phyloP scores from a whole-genome alignment of 164 flowering plant species.

The Magnolia officinalis region DNA sequence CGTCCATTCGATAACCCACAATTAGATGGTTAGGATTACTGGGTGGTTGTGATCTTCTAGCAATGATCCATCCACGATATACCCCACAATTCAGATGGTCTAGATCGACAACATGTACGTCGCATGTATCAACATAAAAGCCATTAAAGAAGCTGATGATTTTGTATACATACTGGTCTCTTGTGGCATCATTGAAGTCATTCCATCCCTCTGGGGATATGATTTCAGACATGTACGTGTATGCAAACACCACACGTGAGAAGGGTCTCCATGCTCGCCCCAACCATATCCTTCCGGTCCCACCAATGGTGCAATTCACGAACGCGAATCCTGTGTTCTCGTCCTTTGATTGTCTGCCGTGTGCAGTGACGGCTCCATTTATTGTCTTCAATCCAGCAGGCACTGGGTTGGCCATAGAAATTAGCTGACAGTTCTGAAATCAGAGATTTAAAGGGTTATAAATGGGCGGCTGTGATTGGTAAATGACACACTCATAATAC shows the following conservation, averaged over 20 bases:
- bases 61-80: too few species aligned
- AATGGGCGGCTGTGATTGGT: too few species aligned
- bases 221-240: constrained; percentile 67
- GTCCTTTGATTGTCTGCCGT: constrained; percentile 61
- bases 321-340: constrained; percentile 81
- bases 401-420: constrained; percentile 74
- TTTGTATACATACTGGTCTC: constrained; percentile 60
- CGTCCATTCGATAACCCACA: too few species aligned
- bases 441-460: too few species aligned
- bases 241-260: constrained; percentile 70
- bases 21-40: too few species aligned
- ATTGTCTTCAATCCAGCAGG: constrained; percentile 46
- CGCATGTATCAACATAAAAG: too few species aligned
- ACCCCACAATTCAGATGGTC: too few species aligned
- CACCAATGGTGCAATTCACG: constrained; percentile 70
- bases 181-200: constrained; percentile 70
- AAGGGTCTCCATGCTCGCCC: constrained; percentile 97
- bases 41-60: too few species aligned
- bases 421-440: constrained; percentile 54
- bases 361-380: constrained; percentile 78
- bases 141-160: too few species aligned
- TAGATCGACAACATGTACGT: too few species aligned
- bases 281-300: constrained; percentile 81
- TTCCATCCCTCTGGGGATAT: constrained; percentile 96
- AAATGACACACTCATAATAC: background rate